A percentile compares a stretch with the other conserved stretches of the same genome.
These are phyloP conservation scores for Royoungia palumana DNA, from an alignment of 768 basidiomycete species.

Conservation along the genomic window DNA sequence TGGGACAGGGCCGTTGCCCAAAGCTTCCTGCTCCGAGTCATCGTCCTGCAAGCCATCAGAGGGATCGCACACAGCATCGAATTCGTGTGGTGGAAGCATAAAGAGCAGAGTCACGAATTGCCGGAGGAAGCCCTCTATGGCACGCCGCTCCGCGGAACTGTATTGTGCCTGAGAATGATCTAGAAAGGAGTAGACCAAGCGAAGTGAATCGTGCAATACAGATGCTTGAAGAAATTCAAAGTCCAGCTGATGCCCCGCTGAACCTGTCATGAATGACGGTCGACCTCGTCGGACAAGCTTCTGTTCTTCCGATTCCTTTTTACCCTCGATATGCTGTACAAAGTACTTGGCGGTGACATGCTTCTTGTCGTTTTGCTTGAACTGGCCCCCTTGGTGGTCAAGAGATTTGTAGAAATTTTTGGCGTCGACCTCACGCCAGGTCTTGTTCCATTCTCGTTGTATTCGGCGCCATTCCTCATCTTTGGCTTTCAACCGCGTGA, in stretches of 20 bases:
- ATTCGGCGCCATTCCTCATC: conserved; percentile 97
- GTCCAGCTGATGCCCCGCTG: conserved; percentile 69
- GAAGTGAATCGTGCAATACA: conserved; percentile 84
- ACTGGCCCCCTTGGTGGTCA: conserved; percentile 92
- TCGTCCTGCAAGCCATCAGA: conserved; percentile 45
- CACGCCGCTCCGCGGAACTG: conserved; percentile 71
- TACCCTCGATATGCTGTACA: conserved; percentile 70
- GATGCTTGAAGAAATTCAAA: conserved; percentile 73
- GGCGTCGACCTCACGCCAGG: conserved; percentile 94
- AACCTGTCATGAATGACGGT: conserved; percentile 42
- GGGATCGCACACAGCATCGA: conserved; percentile 61
- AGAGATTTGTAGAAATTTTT: conserved; percentile 98
- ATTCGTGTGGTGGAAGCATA: conserved; percentile 63
- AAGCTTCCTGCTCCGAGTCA: conserved; percentile 27
- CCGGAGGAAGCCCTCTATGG: conserved; percentile 82
- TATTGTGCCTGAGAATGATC: conserved; percentile 81
- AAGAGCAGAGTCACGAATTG: conserved; percentile 81
- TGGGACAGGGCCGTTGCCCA: conserved; percentile 40
- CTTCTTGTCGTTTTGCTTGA: conserved; percentile 97
- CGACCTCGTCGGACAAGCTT: conserved; percentile 25
- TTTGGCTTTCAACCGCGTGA: conserved; percentile 84
- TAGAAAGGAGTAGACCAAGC: conserved; percentile 87
- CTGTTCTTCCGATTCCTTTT: conserved; percentile 58
- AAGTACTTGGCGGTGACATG: conserved; percentile 81
- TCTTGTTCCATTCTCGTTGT: conserved; percentile 93